phyloP scores from a whole-genome alignment of 164 flowering plant genomes.

The Chloranthus sessilifolius region DNA sequence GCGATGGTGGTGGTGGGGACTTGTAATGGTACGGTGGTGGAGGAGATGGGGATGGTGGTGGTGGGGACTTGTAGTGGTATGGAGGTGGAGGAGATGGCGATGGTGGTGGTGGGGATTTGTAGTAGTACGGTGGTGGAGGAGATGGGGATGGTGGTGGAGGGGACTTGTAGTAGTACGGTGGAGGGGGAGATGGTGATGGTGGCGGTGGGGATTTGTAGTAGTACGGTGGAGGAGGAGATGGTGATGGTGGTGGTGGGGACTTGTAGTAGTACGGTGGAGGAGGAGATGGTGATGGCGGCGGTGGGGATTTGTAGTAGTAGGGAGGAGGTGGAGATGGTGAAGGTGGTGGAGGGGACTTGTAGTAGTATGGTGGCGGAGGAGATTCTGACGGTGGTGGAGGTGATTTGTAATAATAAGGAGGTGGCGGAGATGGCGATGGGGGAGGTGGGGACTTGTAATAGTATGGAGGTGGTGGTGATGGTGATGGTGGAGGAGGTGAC shows the following conservation, averaged over 20 bases:
- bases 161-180: slow-evolving; percentile 19
- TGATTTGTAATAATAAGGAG: slow-evolving; percentile 22
- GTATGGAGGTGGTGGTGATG: slow-evolving; percentile 19
- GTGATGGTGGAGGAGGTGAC: slow-evolving; percentile 26
- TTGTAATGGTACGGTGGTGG: slow-evolving; percentile 30
- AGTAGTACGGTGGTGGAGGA: slow-evolving; percentile 23
- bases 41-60: slow-evolving; percentile 31
- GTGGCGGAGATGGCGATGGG: slow-evolving; percentile 21
- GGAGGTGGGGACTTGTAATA: slow-evolving; percentile 25
- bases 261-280: slow-evolving; percentile 28
- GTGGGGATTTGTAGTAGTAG: slow-evolving; percentile 25
- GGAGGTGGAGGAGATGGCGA: slow-evolving; percentile 23
- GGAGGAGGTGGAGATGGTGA: slow-evolving; percentile 16
- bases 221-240: slow-evolving; percentile 20
- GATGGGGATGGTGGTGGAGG: slow-evolving; percentile 23
- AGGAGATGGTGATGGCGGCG: slow-evolving; percentile 17
- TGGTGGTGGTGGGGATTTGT: slow-evolving; percentile 26
- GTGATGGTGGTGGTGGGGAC: slow-evolving; percentile 26
- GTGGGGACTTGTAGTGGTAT: slow-evolving; percentile 26
- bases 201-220: slow-evolving; percentile 21
- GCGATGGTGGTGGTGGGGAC: slow-evolving; percentile 39
- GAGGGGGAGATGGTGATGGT: slow-evolving; percentile 6
- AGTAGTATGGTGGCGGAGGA: slow-evolving; percentile 22
- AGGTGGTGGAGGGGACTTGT: slow-evolving; percentile 43
- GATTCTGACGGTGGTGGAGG: slow-evolving; percentile 32